Base-by-base conservation (phyloP, 2,329 filamentous ascomycete species). In the Colletotrichum tropicicola region DNA sequence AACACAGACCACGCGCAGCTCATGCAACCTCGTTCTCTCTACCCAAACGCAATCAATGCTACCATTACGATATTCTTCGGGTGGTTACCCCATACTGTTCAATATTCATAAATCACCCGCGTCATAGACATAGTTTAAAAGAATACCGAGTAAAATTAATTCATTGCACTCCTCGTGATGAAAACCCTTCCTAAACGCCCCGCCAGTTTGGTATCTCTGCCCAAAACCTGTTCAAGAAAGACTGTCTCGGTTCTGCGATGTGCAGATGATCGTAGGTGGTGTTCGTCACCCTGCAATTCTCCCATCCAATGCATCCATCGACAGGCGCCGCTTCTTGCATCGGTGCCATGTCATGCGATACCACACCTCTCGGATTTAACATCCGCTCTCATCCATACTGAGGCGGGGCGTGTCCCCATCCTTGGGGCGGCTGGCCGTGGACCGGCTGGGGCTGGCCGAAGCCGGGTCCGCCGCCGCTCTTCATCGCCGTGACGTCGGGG, bases 401-500 rank as follows among this genome's bases (percentile, higher is more conserved):
- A 37, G 56, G 64, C 55, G 67, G 62, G 47, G 66, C 54, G 37
- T 70, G 68, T 6, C 67, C 70, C 73, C 76, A 78, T 19, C 79
- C 78, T 19, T 75, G 79, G 19, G 68, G 75, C 32, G 74, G 71
- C 17, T 76, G 70, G 15, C 72, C 68, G 27, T 74, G 76, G 12
- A 77, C 76, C 6, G 69, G 70, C n/a, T 68, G 70, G 12, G 71
- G 70, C 32, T 71, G 72, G 41, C 51, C 23, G 17, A 51, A 35
- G 54, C 75, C 77, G 23, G 71, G 69, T 1, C 74, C 76, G n/a
- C 78, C 80, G 30, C 79, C 80, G 48, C 79, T 78, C 69, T 74
- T 77, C 80, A 88, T 85, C 58, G 79, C 80, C 73, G 83, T 80
- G 51, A 89, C 85, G 65, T 89, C 87, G 12, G 79, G 84, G 13